Evolutionary conservation across 352 stramenopile species (phyloP).

Genomic region (Discostella stelligera): DNA sequence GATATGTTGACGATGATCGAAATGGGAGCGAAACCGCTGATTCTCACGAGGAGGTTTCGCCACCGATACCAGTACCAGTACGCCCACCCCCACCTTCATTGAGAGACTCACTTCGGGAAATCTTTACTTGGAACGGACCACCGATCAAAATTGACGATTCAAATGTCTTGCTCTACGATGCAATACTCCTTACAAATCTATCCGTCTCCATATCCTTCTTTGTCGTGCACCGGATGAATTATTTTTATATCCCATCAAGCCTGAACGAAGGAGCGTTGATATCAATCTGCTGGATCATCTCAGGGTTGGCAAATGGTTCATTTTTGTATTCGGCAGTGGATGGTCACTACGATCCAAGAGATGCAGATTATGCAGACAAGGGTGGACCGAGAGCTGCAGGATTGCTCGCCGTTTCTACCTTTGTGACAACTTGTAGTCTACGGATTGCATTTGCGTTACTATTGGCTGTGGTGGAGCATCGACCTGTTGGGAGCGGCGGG

Average conservation of each 20-base stretch:
- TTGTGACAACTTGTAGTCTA: slow-evolving; percentile 53
- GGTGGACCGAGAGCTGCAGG: slow-evolving; percentile 55
- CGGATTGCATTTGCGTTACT: slow-evolving; percentile 53
- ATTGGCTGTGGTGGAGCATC: slow-evolving; percentile 47
- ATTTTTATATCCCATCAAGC: slow-evolving; percentile 40
- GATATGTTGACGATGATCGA: slow-evolving; percentile 3
- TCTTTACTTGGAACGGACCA: slow-evolving; percentile 29
- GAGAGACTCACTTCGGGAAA: neutral
- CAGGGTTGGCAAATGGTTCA: slow-evolving; percentile 50
- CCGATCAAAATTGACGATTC: slow-evolving; percentile 58
- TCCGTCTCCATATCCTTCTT: slow-evolving; percentile 62
- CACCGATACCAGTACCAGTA: neutral
- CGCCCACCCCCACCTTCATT: neutral
- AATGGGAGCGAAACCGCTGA: neutral
- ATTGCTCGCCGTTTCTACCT: slow-evolving; percentile 53
- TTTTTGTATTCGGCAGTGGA: slow-evolving; percentile 63
- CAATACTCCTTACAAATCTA: slow-evolving; percentile 66
- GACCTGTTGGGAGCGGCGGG: slow-evolving; percentile 42
- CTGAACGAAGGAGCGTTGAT: slow-evolving; percentile 65
- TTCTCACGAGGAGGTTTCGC: neutral
- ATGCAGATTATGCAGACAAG: slow-evolving; percentile 32
- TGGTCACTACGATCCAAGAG: slow-evolving; percentile 47
- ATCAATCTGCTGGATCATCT: slow-evolving; percentile 56
- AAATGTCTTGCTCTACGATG: slow-evolving; percentile 61
- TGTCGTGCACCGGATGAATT: slow-evolving; percentile 58